Evolutionary conservation across 208 protist species (phyloP).

Genomic region (Leishmania tropica): DNA sequence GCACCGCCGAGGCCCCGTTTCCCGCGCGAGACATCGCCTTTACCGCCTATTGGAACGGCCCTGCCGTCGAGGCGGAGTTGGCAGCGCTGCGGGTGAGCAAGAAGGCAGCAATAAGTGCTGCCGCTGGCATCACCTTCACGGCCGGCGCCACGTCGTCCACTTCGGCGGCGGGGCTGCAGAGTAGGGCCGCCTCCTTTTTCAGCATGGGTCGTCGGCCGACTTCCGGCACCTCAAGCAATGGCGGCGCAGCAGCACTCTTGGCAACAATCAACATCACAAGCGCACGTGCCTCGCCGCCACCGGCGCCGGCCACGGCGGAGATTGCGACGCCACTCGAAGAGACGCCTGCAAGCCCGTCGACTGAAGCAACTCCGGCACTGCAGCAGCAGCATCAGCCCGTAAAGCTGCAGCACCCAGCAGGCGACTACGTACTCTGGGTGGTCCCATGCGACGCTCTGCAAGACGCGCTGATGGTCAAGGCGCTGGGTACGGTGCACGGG

Average conservation of each 20-base stretch:
- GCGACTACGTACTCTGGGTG: constrained; percentile 34
- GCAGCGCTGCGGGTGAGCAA: constrained; percentile 13
- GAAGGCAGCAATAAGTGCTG: background rate
- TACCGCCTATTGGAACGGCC: constrained; percentile 59
- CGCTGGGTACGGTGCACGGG: constrained; percentile 46
- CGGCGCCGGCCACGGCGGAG: background rate
- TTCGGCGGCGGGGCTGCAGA: constrained; percentile 20
- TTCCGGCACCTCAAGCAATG: constrained; percentile 8
- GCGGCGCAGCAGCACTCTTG: constrained; percentile 57
- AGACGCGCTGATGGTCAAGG: constrained; percentile 31
- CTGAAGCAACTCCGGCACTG: background rate
- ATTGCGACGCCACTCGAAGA: background rate
- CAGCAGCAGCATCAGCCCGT: background rate
- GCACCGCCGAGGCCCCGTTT: constrained; percentile 22
- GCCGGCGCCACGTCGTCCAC: constrained; percentile 5
- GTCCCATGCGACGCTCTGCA: constrained; percentile 31
- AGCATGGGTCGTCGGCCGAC: constrained; percentile 17
- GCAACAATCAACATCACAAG: constrained; percentile 11
- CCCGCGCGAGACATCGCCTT: constrained; percentile 65
- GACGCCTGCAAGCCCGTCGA: background rate
- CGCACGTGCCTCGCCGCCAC: background rate
- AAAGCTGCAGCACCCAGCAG: constrained; percentile 21
- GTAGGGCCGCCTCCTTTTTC: constrained; percentile 70
- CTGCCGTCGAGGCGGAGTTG: constrained; percentile 32
- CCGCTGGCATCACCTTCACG: background rate